phyloP scores from a whole-genome alignment of 257 asterid species.

The Anisodus tanguticus region DNA sequence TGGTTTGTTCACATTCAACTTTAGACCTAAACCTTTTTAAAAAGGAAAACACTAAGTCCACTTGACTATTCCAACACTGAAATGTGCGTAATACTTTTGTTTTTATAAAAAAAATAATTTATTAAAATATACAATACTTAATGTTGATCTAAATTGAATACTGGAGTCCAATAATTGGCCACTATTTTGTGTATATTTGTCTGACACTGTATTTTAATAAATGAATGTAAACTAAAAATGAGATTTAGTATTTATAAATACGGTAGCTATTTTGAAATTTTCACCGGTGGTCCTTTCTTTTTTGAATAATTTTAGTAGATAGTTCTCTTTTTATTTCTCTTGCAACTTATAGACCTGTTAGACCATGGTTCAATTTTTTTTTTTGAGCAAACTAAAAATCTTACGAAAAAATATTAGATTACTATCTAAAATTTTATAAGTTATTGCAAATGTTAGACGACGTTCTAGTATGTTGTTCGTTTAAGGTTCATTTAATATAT shows the following conservation, averaged over 20 bases:
- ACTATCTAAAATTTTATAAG: too few species aligned
- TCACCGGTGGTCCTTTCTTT: too few species aligned
- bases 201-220: background rate
- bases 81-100: conserved; percentile 19
- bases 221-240: background rate
- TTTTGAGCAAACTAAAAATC: too few species aligned
- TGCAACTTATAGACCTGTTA: background rate
- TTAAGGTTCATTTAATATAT: background rate
- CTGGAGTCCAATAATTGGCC: conserved; percentile 2
- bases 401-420: too few species aligned
- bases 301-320: too few species aligned
- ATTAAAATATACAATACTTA: conserved; percentile 10
- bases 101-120: background rate
- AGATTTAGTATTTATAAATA: background rate
- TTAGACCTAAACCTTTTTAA: background rate
- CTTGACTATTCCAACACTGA: conserved; percentile 15
- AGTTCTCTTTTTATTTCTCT: background rate
- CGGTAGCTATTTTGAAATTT: background rate
- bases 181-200: background rate
- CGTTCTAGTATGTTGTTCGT: background rate
- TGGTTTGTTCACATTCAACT: conserved; percentile 24
- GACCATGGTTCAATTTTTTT: too few species aligned
- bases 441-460: too few species aligned
- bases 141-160: background rate
- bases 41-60: background rate